Conservation (phyloP, 2,329 filamentous ascomycete genomes). For the Sclerotinia borealis region DNA sequence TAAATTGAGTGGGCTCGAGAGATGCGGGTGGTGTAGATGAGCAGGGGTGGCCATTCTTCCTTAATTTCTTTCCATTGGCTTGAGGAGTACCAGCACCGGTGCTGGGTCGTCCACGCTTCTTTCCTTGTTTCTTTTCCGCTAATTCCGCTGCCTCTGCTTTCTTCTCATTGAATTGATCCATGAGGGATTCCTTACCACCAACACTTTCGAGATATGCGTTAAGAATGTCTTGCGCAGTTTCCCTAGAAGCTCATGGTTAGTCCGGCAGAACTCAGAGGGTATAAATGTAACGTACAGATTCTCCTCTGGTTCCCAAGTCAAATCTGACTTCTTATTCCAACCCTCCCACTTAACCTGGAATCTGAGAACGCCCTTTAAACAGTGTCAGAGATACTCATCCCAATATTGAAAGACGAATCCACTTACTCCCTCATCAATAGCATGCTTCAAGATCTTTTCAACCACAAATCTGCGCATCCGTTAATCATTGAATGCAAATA, state of each 20-base stretch:
- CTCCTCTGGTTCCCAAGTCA: conserved; percentile 74
- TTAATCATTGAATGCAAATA: conserved; percentile 19
- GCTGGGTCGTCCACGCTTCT: conserved; percentile 52
- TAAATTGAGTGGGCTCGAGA: conserved; percentile 45
- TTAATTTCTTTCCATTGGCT: conserved; percentile 26
- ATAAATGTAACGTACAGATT: conserved; percentile 49
- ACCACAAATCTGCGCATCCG: conserved; percentile 57
- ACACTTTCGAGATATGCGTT: conserved; percentile 56
- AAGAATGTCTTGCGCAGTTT: conserved; percentile 54
- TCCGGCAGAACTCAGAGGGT: conserved; percentile 3
- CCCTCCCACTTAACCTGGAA: conserved; percentile 80
- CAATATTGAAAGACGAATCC: not conserved
- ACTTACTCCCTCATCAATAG: conserved; percentile 50
- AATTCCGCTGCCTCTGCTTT: conserved; percentile 20
- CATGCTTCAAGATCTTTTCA: conserved; percentile 65
- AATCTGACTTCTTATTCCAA: conserved; percentile 61
- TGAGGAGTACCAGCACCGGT: conserved; percentile 26
- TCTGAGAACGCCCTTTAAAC: conserved; percentile 39
- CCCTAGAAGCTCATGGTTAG: conserved; percentile 35
- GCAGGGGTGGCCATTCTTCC: conserved; percentile 26
- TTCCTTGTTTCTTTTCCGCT: conserved; percentile 43
- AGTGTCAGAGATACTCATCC: conserved; percentile 7
- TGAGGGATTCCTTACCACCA: conserved; percentile 56
- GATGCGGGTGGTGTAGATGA: conserved; percentile 38
- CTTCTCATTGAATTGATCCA: conserved; percentile 39